Percentiles rank a stretch among this genome's conserved stretches.
Evolutionary conservation across 208 protist genomes (phyloP).

Genomic region (Trypanosoma theileri): DNA sequence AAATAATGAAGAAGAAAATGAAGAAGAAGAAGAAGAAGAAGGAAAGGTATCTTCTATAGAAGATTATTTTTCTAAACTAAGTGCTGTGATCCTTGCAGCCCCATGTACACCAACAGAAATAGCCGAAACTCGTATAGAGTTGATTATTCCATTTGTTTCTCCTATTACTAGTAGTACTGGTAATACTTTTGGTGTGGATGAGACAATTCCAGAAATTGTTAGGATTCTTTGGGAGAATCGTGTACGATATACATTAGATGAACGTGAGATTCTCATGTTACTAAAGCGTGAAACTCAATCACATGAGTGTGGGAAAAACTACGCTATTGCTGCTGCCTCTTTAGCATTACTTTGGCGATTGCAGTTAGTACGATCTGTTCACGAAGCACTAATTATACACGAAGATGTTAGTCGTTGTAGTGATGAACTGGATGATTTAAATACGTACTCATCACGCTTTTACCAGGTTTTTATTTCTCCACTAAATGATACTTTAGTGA

Average conservation of each 20-base stretch:
- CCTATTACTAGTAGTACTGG: too few relatives aligned
- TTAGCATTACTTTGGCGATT: slow-evolving; percentile 67
- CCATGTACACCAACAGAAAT: slow-evolving; percentile 2
- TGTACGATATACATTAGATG: slow-evolving; percentile 21
- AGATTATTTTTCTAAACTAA: slow-evolving; percentile 16
- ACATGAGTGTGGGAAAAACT: neutral
- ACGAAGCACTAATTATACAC: slow-evolving; percentile 41
- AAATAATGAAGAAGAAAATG: neutral
- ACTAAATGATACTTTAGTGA: neutral
- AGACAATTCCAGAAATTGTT: slow-evolving; percentile 10
- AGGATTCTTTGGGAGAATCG: slow-evolving; percentile 21
- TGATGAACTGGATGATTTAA: slow-evolving; percentile 43
- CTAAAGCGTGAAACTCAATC: neutral
- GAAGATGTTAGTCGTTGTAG: slow-evolving; percentile 52
- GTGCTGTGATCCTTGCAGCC: slow-evolving; percentile 15
- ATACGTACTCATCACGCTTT: slow-evolving; percentile 32
- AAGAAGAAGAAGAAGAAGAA: neutral
- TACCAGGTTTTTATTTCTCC: slow-evolving; percentile 34
- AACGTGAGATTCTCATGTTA: slow-evolving; percentile 8
- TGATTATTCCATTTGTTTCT: neutral
- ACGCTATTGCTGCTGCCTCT: slow-evolving; percentile 28
- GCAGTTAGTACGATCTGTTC: slow-evolving; percentile 41
- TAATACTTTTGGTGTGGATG: too few relatives aligned
- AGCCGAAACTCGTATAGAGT: neutral
- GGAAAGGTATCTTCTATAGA: neutral